Evolutionary conservation across 805 yeast genomes (phyloP).

Genomic region (Yarrowia porcina): DNA sequence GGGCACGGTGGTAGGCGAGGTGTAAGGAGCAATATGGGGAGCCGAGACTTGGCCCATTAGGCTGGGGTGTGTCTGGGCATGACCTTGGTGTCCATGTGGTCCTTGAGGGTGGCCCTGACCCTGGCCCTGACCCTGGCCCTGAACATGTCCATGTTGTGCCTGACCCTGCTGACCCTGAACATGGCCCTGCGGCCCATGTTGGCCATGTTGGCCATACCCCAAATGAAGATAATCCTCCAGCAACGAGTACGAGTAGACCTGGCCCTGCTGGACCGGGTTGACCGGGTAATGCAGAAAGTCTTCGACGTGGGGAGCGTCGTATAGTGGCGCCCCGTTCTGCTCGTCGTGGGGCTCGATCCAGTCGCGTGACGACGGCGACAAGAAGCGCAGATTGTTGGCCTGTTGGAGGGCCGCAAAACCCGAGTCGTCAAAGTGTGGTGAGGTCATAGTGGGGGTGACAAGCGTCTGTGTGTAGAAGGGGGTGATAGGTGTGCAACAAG

Average conservation of each 20-base stretch:
- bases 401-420: conserved; percentile 16
- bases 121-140: no score
- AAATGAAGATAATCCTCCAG: conserved; percentile 13
- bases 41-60: neutral
- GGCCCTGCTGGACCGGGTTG: conserved; percentile 18
- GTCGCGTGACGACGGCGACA: conserved; percentile 19
- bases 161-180: neutral
- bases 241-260: conserved; percentile 4
- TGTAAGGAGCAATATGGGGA: neutral
- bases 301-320: conserved; percentile 19
- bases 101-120: no score
- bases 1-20: neutral
- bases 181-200: no score
- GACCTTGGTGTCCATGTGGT: no score
- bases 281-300: conserved; percentile 22
- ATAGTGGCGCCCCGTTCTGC: neutral
- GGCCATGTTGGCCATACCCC: no score
- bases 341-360: conserved; percentile 22
- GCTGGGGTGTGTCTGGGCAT: no score
- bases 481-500: no score
- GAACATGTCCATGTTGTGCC: neutral
- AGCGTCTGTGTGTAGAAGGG: no score
- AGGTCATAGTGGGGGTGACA: neutral
- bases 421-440: conserved; percentile 6
- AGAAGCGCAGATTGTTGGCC: conserved; percentile 17